Percentiles rank a stretch among this genome's conserved stretches.
These are phyloP conservation scores for Kluyveromyces nonfermentans DNA, from an alignment of 805 yeast genomes.

Conservation along the genomic window DNA sequence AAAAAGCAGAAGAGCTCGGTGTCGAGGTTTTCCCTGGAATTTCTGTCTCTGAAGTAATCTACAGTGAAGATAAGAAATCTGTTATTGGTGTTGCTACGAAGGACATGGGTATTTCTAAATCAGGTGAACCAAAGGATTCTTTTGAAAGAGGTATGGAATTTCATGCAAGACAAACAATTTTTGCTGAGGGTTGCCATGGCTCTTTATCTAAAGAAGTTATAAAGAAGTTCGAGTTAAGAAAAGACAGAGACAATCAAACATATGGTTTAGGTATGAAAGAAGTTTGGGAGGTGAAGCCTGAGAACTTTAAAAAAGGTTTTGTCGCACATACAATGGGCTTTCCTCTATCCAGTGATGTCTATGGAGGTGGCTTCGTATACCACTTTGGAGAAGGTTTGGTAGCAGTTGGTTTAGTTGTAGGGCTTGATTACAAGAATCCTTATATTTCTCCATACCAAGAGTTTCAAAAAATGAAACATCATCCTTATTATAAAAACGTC, in stretches of 20 bases:
- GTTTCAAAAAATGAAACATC: slow-evolving; percentile 88
- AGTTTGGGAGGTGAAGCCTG: slow-evolving; percentile 89
- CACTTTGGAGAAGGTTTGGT: slow-evolving; percentile 93
- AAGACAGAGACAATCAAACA: slow-evolving; percentile 64
- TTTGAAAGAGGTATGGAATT: slow-evolving; percentile 97
- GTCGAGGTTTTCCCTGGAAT: slow-evolving; percentile 91
- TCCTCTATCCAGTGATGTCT: slow-evolving; percentile 64
- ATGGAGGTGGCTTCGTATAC: slow-evolving; percentile 97
- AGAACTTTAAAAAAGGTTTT: slow-evolving; percentile 68
- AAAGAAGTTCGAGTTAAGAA: slow-evolving; percentile 56
- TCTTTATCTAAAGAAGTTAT: slow-evolving; percentile 76
- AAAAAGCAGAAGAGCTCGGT: slow-evolving; percentile 85
- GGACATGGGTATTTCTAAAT: slow-evolving; percentile 76
- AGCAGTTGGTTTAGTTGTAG: slow-evolving; percentile 88
- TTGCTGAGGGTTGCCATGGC: slow-evolving; percentile 99
- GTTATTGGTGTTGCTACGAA: slow-evolving; percentile 90
- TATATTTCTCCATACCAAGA: slow-evolving; percentile 93
- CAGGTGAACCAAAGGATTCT: slow-evolving; percentile 68
- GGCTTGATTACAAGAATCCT: slow-evolving; percentile 90
- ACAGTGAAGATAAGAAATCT: slow-evolving; percentile 40
- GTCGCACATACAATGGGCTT: slow-evolving; percentile 86
- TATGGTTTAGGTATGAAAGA: slow-evolving; percentile 95
- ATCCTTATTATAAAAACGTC: slow-evolving; percentile 68
- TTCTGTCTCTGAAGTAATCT: slow-evolving; percentile 71
- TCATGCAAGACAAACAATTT: slow-evolving; percentile 77